Percentiles rank a stretch among this genome's conserved stretches.
Conservation (phyloP, 2,329 filamentous ascomycete species). For the Diaporthe australafricana region DNA sequence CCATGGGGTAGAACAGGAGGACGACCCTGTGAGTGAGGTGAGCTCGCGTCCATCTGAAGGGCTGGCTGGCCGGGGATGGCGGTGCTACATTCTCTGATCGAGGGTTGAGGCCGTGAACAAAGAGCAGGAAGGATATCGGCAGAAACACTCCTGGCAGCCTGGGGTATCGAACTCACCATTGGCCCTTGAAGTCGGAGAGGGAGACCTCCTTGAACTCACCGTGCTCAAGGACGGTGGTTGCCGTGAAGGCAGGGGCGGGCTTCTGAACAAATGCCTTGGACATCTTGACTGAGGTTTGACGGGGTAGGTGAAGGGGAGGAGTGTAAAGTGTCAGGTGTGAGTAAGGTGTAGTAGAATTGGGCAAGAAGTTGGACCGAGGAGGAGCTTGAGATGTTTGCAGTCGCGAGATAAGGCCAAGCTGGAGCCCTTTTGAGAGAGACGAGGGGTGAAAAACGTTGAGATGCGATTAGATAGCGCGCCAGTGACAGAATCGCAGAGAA, state of each 20-base stretch:
- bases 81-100: neutral
- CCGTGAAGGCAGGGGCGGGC: slow-evolving; percentile 61
- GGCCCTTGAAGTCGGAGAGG: slow-evolving; percentile 57
- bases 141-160: neutral
- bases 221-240: slow-evolving; percentile 61
- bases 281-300: slow-evolving; percentile 46
- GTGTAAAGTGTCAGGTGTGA: neutral
- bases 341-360: neutral
- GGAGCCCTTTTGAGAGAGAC: slow-evolving; percentile 22
- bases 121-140: neutral
- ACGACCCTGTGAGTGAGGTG: slow-evolving; percentile 62
- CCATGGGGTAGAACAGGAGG: slow-evolving; percentile 75
- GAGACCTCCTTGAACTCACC: slow-evolving; percentile 60
- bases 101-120: neutral
- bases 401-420: slow-evolving; percentile 18
- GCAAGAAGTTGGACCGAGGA: neutral
- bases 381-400: slow-evolving; percentile 1
- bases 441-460: slow-evolving; percentile 33
- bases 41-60: slow-evolving; percentile 12
- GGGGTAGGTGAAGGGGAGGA: neutral
- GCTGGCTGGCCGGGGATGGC: neutral
- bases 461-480: slow-evolving; percentile 29
- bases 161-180: slow-evolving; percentile 53
- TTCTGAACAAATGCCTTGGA: slow-evolving; percentile 59
- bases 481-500: slow-evolving; percentile 29